Percentiles rank a stretch among this genome's conserved stretches.
These are phyloP conservation scores for Cicer chorassanicum DNA, from an alignment of 306 rosid genomes.

Conservation along the genomic window DNA sequence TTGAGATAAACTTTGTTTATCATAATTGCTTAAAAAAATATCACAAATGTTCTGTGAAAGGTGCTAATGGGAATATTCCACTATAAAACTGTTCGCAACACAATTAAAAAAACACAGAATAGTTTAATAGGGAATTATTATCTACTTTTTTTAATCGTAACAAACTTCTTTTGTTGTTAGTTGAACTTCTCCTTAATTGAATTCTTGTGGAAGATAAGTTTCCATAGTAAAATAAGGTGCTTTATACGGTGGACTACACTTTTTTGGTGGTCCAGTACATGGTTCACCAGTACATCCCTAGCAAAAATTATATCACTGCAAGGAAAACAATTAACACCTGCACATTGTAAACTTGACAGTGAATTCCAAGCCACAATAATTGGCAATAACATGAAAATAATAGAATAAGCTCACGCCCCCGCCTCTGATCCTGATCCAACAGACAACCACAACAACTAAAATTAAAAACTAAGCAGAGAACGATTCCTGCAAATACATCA, in stretches of 20 bases:
- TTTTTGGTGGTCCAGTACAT: too few relatives aligned
- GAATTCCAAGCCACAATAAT: slow-evolving; percentile 38
- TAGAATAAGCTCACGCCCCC: slow-evolving; percentile 68
- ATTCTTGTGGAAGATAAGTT: too few relatives aligned
- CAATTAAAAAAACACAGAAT: neutral
- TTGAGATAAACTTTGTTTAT: slow-evolving; percentile 22
- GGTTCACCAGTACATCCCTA: too few relatives aligned
- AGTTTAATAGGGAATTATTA: neutral
- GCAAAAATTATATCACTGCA: slow-evolving; percentile 65
- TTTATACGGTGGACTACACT: too few relatives aligned
- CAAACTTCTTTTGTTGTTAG: too few relatives aligned
- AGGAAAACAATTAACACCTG: slow-evolving; percentile 97
- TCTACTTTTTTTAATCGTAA: neutral
- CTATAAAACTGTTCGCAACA: neutral
- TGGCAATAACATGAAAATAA: neutral
- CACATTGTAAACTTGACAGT: slow-evolving; percentile 46
- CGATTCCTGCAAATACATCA: slow-evolving; percentile 71
- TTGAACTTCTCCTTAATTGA: too few relatives aligned
- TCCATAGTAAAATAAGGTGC: too few relatives aligned
- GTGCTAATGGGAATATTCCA: slow-evolving; percentile 15
- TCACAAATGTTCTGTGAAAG: slow-evolving; percentile 1
- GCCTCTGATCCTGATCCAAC: slow-evolving; percentile 92
- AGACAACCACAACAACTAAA: slow-evolving; percentile 73
- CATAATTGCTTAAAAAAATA: slow-evolving; percentile 22
- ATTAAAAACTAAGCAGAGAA: slow-evolving; percentile 85